Evolutionary conservation across 169 alveolate species (phyloP).

Genomic region (Pseudocohnilembus persalinus): DNA sequence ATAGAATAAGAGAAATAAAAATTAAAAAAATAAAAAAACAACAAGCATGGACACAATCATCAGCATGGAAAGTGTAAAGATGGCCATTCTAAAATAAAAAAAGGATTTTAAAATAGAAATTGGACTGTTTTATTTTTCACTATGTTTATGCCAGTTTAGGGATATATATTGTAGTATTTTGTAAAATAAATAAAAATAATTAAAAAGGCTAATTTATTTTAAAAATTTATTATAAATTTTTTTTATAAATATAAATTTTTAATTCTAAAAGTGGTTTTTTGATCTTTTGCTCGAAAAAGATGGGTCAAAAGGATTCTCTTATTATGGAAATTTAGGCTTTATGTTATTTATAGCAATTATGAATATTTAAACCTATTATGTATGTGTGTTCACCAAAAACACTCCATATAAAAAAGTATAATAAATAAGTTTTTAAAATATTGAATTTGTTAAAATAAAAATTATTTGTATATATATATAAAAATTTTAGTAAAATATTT

Average conservation of each 20-base stretch:
- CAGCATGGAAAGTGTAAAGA: no score
- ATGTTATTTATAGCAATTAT: not conserved
- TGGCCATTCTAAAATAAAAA: no score
- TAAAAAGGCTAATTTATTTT: not conserved
- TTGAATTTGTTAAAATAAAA: no score
- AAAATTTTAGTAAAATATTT: not conserved
- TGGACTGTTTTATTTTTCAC: conserved; percentile 5
- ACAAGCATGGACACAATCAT: not conserved
- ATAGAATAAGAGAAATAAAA: not conserved
- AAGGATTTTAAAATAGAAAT: no score
- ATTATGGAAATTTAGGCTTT: not conserved
- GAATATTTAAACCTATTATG: conserved; percentile 3
- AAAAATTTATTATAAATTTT: not conserved
- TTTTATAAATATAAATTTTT: not conserved
- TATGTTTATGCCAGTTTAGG: conserved; percentile 18
- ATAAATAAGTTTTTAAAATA: not conserved
- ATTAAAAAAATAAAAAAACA: no score
- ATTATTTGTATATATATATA: no score
- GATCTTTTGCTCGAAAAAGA: not conserved
- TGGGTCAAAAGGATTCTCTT: not conserved
- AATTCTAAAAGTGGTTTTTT: conserved; percentile 4
- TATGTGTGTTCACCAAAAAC: conserved; percentile 8
- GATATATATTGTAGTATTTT: conserved; percentile 6
- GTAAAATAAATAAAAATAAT: not conserved
- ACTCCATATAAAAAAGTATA: conserved; percentile 11